Conservation (phyloP, 768 basidiomycete genomes). For the Jaapia argillacea region DNA sequence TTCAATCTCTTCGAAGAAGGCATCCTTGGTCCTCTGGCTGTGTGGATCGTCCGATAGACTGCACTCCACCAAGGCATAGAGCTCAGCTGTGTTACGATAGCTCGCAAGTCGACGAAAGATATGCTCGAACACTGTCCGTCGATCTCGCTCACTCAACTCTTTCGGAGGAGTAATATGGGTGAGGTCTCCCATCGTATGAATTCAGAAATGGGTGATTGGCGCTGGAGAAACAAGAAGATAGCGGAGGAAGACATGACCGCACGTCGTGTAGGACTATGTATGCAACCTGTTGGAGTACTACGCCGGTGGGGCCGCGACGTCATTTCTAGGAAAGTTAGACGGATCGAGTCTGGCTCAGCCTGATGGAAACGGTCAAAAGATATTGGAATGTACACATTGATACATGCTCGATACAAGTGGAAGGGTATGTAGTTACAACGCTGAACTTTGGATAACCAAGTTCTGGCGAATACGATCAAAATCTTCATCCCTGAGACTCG, state of each 20-base stretch:
- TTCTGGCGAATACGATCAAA: neutral
- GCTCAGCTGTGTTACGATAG: conserved; percentile 31
- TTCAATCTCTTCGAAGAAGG: conserved; percentile 27
- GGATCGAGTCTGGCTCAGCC: too few relatives aligned
- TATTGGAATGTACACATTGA: too few relatives aligned
- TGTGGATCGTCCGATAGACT: conserved; percentile 13
- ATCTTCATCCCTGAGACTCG: conserved; percentile 1
- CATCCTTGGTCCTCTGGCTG: conserved; percentile 14
- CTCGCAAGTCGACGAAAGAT: conserved; percentile 33
- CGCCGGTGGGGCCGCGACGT: too few relatives aligned
- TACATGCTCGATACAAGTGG: too few relatives aligned
- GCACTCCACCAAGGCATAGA: conserved; percentile 30
- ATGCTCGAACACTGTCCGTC: conserved; percentile 29
- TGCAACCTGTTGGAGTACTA: too few relatives aligned
- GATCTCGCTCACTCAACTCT: conserved; percentile 25
- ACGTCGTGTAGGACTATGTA: too few relatives aligned
- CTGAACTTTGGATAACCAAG: neutral
- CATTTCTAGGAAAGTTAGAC: too few relatives aligned
- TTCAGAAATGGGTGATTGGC: too few relatives aligned
- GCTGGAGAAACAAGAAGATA: neutral
- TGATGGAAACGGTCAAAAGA: too few relatives aligned
- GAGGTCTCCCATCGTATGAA: conserved; percentile 13
- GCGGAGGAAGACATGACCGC: neutral
- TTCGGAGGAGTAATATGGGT: conserved; percentile 25
- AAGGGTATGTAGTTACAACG: neutral